Conservation (phyloP, 495 filamentous ascomycete genomes). For the Penicillium parvum region DNA sequence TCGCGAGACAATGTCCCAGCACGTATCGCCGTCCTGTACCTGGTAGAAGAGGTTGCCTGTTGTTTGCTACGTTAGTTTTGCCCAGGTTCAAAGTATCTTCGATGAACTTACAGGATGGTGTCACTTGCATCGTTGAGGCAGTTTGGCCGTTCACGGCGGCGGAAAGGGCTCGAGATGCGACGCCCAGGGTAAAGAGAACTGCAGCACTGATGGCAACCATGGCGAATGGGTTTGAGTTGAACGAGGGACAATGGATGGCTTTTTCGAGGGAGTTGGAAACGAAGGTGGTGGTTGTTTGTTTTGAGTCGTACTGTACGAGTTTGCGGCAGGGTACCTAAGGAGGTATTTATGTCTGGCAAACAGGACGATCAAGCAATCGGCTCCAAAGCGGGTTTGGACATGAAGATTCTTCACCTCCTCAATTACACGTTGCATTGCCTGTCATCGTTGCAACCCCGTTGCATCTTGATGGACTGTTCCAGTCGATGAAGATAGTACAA, state of each 20-base stretch:
- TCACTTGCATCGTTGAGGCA: neutral
- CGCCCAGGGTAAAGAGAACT: slow-evolving; percentile 11
- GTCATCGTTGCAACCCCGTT: neutral
- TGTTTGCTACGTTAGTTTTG: neutral
- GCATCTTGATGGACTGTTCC: too few relatives aligned
- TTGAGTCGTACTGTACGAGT: too few relatives aligned
- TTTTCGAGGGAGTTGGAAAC: too few relatives aligned
- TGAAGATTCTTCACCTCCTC: neutral
- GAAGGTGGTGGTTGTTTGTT: too few relatives aligned
- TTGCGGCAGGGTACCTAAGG: neutral
- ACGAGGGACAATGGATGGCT: too few relatives aligned
- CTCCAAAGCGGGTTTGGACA: neutral
- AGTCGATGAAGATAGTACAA: too few relatives aligned
- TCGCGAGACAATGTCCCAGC: slow-evolving; percentile 21
- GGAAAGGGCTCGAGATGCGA: slow-evolving; percentile 11
- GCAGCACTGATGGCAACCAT: slow-evolving; percentile 12
- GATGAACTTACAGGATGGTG: slow-evolving; percentile 11
- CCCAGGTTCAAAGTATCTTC: neutral
- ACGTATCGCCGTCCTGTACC: slow-evolving; percentile 22
- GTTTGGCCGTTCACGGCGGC: slow-evolving; percentile 1
- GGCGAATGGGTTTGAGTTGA: neutral
- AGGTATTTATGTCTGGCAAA: neutral
- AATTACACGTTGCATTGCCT: slow-evolving; percentile 1
- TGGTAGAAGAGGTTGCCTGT: slow-evolving; percentile 18
- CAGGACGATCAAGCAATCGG: neutral